Evolutionary conservation across 148 eudicot genomes (phyloP), one percentile per base, ranked within the genome.

Genomic region (Arbutus unedo): DNA sequence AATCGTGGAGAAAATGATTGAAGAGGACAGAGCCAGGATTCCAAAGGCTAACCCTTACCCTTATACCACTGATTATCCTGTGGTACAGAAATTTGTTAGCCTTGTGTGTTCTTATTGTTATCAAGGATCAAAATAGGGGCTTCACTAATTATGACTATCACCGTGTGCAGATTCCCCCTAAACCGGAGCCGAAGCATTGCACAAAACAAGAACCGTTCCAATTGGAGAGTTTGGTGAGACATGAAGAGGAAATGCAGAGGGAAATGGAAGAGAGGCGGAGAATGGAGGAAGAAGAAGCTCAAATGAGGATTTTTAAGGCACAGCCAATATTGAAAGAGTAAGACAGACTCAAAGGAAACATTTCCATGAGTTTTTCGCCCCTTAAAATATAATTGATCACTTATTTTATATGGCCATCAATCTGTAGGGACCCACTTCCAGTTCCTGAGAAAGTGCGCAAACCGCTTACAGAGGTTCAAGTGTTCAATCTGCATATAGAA

Each of bases 1-100:
- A 78, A 79, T 94, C 23, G 57, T 89, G 82, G 93, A 89, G 72
- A 94, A 94, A 88, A 91, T 90, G 81, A 15, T 88, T 74, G 98
- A 96, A 85, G 98, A 94, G 79, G 99, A 92, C 86, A 88, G 81
- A 74, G 91, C 99, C 57, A 89, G 99, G 78, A 81, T 92, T 77
- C 99, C 92, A 4, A 94, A 88, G 91, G 99, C 99, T 50, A 91
- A 71, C 82, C 99, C 99, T 5, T 94, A 93, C 85, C 98, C 99
- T 15, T 94, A 92, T 77, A 93, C 99, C 66, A 96, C 98, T 76
- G 98, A 96, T 85, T 96, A 84, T 83, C 98, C 98, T 59, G 97
- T 94, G 97, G 99, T 96, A 96, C 57, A 84, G 18, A 23, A 25
- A 4, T 70, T 77, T 73, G 45, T 68, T 16, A 9, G 10, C 71